A percentile compares a stretch with the other conserved stretches of the same genome.
phyloP scores from a whole-genome alignment of 257 asterid genomes.

The Solanum microdontum region DNA sequence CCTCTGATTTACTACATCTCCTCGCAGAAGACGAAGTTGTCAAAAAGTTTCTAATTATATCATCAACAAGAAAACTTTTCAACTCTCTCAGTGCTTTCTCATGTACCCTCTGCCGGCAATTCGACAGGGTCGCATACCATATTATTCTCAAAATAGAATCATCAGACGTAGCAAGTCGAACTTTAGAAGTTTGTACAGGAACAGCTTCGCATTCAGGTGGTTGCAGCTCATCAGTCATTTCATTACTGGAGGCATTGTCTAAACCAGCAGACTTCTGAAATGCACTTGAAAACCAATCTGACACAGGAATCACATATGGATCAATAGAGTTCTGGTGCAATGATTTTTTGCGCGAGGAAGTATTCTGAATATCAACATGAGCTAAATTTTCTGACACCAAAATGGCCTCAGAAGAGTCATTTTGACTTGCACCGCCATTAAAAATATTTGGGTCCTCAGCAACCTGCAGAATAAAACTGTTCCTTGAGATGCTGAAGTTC shows the following conservation, averaged over 20 bases:
- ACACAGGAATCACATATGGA: conserved; percentile 12
- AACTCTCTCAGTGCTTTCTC: conserved; percentile 46
- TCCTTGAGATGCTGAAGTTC: background rate
- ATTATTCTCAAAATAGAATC: conserved; percentile 22
- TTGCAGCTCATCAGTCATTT: conserved; percentile 41
- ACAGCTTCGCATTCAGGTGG: conserved; percentile 39
- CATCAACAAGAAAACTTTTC: conserved; percentile 35
- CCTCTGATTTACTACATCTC: conserved; percentile 18
- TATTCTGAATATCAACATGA: conserved; percentile 18
- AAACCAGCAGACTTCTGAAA: conserved; percentile 44
- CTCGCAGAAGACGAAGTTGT: conserved; percentile 10
- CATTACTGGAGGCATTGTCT: conserved; percentile 18
- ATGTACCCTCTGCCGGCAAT: conserved; percentile 50
- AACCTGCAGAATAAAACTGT: conserved; percentile 35
- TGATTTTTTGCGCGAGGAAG: conserved; percentile 15
- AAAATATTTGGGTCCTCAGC: conserved; percentile 10
- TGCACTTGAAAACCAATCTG: conserved; percentile 19
- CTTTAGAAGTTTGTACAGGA: conserved; percentile 23
- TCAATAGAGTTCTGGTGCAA: conserved; percentile 10
- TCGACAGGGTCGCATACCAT: conserved; percentile 47
- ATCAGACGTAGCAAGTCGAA: conserved; percentile 21
- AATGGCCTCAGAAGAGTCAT: conserved; percentile 16
- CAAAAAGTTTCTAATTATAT: conserved; percentile 29
- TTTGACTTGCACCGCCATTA: conserved; percentile 17
- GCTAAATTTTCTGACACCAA: conserved; percentile 15